Evolutionary conservation across 768 basidiomycete genomes (phyloP).

Genomic region (Pleurotus salmoneostramineus): DNA sequence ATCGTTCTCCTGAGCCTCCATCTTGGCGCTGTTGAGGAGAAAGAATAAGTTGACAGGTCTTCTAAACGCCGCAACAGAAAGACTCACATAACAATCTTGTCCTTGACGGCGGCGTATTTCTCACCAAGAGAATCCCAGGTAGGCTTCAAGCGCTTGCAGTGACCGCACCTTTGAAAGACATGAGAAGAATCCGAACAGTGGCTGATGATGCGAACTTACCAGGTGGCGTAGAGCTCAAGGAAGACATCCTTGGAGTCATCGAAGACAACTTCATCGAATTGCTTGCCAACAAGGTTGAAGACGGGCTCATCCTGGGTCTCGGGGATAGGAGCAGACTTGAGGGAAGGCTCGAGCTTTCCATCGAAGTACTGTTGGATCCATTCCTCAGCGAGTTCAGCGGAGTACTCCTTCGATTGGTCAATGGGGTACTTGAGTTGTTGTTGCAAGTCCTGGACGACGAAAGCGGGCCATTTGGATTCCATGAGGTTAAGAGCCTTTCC

Average conservation of each 20-base stretch:
- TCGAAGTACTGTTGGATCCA: constrained; percentile 65
- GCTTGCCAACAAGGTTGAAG: constrained; percentile 79
- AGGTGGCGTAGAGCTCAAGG: constrained; percentile 95
- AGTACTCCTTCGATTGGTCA: constrained; percentile 62
- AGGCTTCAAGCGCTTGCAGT: constrained; percentile 96
- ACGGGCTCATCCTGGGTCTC: constrained; percentile 80
- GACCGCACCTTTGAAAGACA: constrained; percentile 62
- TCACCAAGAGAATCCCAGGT: constrained; percentile 90
- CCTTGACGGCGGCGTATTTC: constrained; percentile 71
- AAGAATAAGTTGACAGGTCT: neutral
- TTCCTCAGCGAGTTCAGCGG: constrained; percentile 48
- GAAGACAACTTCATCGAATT: constrained; percentile 82
- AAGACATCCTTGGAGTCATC: constrained; percentile 94
- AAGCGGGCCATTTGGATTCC: constrained; percentile 87
- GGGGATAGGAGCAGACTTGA: constrained; percentile 91
- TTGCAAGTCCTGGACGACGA: constrained; percentile 85
- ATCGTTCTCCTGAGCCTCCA: constrained; percentile 97
- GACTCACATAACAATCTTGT: constrained; percentile 73
- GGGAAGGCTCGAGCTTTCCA: constrained; percentile 72
- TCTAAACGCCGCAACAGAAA: neutral
- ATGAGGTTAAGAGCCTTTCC: constrained; percentile 88
- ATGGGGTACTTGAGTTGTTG: constrained; percentile 89
- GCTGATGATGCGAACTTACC: constrained; percentile 50
- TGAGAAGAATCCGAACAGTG: too few species aligned
- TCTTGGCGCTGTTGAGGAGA: constrained; percentile 66